Conservation (phyloP, 2,329 filamentous ascomycete genomes). For the Trichoderma gracile region DNA sequence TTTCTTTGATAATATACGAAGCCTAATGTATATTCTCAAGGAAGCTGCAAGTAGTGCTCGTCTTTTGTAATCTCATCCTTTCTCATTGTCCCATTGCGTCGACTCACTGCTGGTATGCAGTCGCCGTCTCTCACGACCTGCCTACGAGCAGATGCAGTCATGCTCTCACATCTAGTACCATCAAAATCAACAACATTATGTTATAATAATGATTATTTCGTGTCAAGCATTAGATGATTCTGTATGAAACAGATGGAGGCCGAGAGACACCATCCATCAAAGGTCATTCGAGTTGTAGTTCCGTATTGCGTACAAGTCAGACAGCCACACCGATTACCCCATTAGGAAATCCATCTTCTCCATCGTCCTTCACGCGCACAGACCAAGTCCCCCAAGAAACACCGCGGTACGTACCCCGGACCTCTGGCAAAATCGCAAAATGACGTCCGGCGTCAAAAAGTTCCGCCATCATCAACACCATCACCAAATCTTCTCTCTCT, state of each 20-base stretch:
- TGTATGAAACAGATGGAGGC: too few species aligned
- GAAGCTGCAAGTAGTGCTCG: not conserved
- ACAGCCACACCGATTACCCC: not conserved
- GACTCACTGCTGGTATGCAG: too few species aligned
- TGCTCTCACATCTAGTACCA: too few species aligned
- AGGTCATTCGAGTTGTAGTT: too few species aligned
- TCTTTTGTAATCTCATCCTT: not conserved
- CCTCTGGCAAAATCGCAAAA: not conserved
- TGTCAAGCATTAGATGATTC: too few species aligned
- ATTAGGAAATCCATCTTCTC: conserved; percentile 11
- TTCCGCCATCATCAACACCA: conserved; percentile 26
- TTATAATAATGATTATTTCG: too few species aligned
- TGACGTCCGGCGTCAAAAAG: conserved; percentile 12
- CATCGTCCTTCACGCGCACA: not conserved
- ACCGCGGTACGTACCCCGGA: conserved; percentile 3
- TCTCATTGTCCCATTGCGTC: not conserved
- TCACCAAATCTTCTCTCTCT: conserved; percentile 3
- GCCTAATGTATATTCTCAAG: rapidly evolving
- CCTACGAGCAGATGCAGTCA: too few species aligned
- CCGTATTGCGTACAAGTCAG: too few species aligned
- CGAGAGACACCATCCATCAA: too few species aligned
- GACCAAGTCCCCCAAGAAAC: not conserved
- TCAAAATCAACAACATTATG: too few species aligned
- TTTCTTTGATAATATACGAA: not conserved
- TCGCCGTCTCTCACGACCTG: not conserved